Conservation (phyloP, 257 asterid genomes). For the Scutellaria galericulata region DNA sequence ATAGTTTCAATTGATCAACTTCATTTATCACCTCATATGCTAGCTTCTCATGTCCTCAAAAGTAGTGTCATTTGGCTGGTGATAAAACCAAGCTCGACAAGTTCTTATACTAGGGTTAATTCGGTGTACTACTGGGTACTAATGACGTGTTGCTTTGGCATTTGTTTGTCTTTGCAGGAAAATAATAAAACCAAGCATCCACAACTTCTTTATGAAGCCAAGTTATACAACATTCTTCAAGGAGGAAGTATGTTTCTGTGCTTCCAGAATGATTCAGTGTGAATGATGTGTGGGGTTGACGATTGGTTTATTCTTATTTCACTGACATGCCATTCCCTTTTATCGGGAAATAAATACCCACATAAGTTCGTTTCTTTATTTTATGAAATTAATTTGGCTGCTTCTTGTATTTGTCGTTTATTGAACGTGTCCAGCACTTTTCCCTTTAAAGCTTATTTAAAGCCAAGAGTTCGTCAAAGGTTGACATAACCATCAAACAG, state of each 20-base stretch:
- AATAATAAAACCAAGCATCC: conserved; percentile 92
- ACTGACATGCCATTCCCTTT: conserved; percentile 1
- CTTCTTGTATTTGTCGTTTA: background rate
- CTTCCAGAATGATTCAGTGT: conserved; percentile 29
- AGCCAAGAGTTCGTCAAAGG: conserved; percentile 20
- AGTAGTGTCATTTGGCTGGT: background rate
- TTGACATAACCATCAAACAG: background rate
- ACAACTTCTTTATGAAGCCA: conserved; percentile 92
- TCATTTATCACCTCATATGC: too few species aligned
- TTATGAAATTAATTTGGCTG: conserved; percentile 2
- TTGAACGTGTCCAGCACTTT: background rate
- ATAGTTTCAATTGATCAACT: too few species aligned
- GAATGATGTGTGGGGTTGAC: conserved; percentile 30
- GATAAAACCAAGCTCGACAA: background rate
- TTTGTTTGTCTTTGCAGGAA: conserved; percentile 64
- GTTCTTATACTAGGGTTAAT: background rate
- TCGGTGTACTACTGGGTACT: conserved; percentile 18
- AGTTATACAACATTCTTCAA: conserved; percentile 84
- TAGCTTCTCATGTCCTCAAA: too few species aligned
- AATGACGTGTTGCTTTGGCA: conserved; percentile 13
- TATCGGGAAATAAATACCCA: conserved; percentile 22
- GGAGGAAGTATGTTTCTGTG: conserved; percentile 83
- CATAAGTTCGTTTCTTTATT: conserved; percentile 21
- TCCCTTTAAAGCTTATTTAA: background rate
- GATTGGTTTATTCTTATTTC: conserved; percentile 7